Conservation (phyloP, 2,329 filamentous ascomycete species). For the Colletotrichum siamense region DNA sequence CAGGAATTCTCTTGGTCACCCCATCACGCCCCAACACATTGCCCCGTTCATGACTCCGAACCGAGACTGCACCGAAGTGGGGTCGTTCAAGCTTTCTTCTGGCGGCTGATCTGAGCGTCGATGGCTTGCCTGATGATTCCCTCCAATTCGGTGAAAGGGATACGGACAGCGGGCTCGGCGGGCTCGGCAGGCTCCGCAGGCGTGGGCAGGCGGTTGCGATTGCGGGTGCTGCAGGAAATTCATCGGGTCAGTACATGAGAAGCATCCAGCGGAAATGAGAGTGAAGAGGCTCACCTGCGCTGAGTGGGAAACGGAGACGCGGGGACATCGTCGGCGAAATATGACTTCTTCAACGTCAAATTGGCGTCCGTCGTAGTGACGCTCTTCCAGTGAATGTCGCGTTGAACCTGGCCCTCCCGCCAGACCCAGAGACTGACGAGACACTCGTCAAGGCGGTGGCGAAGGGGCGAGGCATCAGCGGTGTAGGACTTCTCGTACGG, state of each 20-base stretch:
- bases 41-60: background rate
- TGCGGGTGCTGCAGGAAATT: background rate
- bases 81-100: background rate
- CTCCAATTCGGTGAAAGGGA: background rate
- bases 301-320: background rate
- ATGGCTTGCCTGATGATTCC: background rate
- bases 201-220: background rate
- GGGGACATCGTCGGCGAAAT: background rate
- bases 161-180: background rate
- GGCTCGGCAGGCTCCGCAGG: background rate
- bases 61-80: background rate
- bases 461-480: background rate
- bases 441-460: background rate
- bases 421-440: background rate
- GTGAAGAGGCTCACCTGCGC: constrained; percentile 39
- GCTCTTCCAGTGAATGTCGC: background rate
- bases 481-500: background rate
- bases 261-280: background rate
- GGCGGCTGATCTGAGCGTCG: background rate
- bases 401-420: background rate
- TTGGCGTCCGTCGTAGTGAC: background rate
- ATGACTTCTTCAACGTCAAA: background rate
- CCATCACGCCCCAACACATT: background rate
- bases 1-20: background rate
- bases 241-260: background rate